Evolutionary conservation across 352 stramenopile genomes (phyloP).

Genomic region (Globisporangium nodosum): DNA sequence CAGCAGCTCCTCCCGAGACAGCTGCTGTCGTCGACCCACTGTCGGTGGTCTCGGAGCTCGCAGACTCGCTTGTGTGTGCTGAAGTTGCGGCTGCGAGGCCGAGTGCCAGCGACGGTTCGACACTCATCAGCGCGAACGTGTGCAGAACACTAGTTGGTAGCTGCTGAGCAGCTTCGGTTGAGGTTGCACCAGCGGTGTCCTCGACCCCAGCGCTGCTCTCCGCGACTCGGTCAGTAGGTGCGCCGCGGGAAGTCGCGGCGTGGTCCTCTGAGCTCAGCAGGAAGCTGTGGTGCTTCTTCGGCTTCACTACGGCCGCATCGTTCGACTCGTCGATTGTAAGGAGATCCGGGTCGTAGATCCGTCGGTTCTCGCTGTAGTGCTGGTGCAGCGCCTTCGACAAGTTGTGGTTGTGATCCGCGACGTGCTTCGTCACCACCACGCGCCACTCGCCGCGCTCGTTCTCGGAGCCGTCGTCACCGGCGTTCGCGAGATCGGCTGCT

Average conservation of each 20-base stretch:
- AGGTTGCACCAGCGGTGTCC: background rate
- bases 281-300: slow-evolving; percentile 12
- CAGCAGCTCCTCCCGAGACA: background rate
- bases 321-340: slow-evolving; percentile 51
- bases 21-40: background rate
- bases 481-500: background rate
- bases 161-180: background rate
- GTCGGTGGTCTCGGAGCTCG: background rate
- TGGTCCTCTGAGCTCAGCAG: slow-evolving; percentile 1
- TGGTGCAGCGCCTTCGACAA: slow-evolving; percentile 67
- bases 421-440: slow-evolving; percentile 71
- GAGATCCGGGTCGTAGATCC: slow-evolving; percentile 71
- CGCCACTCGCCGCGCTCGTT: slow-evolving; percentile 31
- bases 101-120: background rate
- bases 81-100: background rate
- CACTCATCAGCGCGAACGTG: slow-evolving; percentile 1
- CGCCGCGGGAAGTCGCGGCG: background rate
- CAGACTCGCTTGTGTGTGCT: background rate
- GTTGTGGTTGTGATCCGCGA: slow-evolving; percentile 78
- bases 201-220: background rate
- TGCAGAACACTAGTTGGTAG: background rate
- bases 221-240: background rate
- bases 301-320: slow-evolving; percentile 20
- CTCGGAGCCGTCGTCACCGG: background rate
- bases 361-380: slow-evolving; percentile 72